Base-by-base conservation (phyloP, 75 land plant species). In the Selaginella moellendorffii region DNA sequence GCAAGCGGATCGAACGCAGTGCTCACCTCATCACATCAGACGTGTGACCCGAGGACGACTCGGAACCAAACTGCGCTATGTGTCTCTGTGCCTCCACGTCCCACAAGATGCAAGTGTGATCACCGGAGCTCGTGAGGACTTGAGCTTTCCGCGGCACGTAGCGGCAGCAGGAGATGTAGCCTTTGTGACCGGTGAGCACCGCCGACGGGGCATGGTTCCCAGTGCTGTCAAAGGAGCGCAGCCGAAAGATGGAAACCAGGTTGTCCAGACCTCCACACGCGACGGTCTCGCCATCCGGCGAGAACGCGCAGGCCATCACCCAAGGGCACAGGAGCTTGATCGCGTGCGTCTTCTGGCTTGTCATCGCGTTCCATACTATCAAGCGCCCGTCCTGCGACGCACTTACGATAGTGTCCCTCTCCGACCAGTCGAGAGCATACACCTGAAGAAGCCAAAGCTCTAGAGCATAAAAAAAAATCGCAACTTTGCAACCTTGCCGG, bases 281-380 rank as follows among this genome's bases (percentile, higher is more conserved):
- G 10, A 36, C 46, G 5, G 46, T 36, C 46, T 36, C 46, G 10
- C 46, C 46, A 14, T 36, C 46, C 14, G 5, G 46, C 14, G 46
- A 36, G 14, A 36, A 36, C 5, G 46, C 46, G 14, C 5, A 36
- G 5, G 14, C 14, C 46, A 90, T 90, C 23, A 95, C 88, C 91
- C 91, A 90, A 0, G 96, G 79, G 72, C 96, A 86, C 19, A 82
- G 83, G n/a, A 90, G 80, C 75, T 95, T 95, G 28, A 90, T 82
- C 1, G 96, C 92, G 76, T 95, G 99, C 30, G 87, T 90, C 68
- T 95, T 95, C 68, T 95, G 97, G 68, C 97, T 84, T 53, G 97
- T 86, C 12, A 90, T 65, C 65, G 97, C 87, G 80, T 90, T 90
- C 98, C 98, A 93, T 9, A 93, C 98, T 24, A 93, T 93, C 54